phyloP scores from a whole-genome alignment of 2,329 filamentous ascomycete genomes.

The Aspergillus sp. region DNA sequence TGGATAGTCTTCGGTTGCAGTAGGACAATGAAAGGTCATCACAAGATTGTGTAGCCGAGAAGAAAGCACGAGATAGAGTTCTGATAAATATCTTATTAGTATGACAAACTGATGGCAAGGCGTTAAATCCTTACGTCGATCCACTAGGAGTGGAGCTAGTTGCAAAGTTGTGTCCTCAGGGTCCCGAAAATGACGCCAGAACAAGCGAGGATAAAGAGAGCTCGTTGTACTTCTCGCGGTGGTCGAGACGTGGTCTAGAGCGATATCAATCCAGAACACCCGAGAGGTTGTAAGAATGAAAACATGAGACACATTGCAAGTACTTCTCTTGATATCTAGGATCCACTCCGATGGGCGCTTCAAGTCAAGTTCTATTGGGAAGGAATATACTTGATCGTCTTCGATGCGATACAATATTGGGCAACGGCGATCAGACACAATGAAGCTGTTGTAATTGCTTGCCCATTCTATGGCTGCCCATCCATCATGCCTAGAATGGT shows the following conservation, averaged over 20 bases:
- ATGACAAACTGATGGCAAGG: not conserved
- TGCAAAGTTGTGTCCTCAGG: conserved; percentile 53
- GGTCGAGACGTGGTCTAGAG: conserved; percentile 24
- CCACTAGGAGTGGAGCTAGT: conserved; percentile 32
- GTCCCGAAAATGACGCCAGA: conserved; percentile 56
- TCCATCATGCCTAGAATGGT: conserved; percentile 36
- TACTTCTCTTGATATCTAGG: conserved; percentile 51
- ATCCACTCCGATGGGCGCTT: conserved; percentile 51
- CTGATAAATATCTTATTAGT: conserved; percentile 17
- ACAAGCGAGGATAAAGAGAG: conserved; percentile 41
- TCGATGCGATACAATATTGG: conserved; percentile 38
- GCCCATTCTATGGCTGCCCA: conserved; percentile 47
- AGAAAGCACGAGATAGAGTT: conserved; percentile 40
- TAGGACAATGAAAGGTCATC: conserved; percentile 32
- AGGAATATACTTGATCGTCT: conserved; percentile 23
- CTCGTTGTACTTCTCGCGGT: conserved; percentile 20
- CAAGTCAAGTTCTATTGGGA: conserved; percentile 37
- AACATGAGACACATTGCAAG: conserved; percentile 42
- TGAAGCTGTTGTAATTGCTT: conserved; percentile 39
- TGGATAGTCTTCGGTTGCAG: conserved; percentile 19
- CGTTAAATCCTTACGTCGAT: conserved; percentile 26
- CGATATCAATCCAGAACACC: conserved; percentile 48
- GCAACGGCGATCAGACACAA: conserved; percentile 53
- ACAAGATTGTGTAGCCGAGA: conserved; percentile 39
- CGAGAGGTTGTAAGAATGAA: conserved; percentile 56